Conservation (phyloP, 306 rosid species). For the Erythrophleum fordii region DNA sequence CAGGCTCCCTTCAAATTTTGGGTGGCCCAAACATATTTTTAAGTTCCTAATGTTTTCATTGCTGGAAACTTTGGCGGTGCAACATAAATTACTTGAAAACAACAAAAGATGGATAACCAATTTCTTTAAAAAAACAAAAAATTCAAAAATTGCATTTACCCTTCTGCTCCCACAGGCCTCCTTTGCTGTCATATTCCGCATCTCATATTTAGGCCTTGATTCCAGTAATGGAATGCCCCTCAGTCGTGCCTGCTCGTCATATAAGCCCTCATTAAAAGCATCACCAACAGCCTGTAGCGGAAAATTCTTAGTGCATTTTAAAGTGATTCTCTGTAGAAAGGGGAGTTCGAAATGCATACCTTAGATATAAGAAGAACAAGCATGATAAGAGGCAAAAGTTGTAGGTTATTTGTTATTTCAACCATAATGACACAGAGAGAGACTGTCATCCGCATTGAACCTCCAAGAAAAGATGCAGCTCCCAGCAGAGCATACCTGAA, state of each 20-base stretch:
- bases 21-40: conserved; percentile 7
- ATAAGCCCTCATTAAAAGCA: conserved; percentile 78
- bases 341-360: conserved; percentile 53
- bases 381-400: conserved; percentile 88
- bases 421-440: conserved; percentile 98
- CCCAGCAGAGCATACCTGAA: conserved; percentile 95
- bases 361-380: conserved; percentile 98
- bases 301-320: conserved; percentile 32
- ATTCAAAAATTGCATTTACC: conserved; percentile 52
- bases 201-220: conserved; percentile 92
- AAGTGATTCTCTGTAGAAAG: conserved; percentile 15
- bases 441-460: conserved; percentile 98
- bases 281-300: conserved; percentile 83
- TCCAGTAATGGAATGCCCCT: conserved; percentile 89
- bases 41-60: conserved; percentile 19
- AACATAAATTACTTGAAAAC: conserved; percentile 26
- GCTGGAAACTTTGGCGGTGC: conserved; percentile 17
- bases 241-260: conserved; percentile 87
- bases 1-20: conserved; percentile 31
- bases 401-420: conserved; percentile 92
- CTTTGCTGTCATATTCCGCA: conserved; percentile 93
- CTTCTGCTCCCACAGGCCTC: conserved; percentile 85
- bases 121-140: conserved; percentile 25
- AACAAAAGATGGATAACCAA: conserved; percentile 20
- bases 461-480: conserved; percentile 99